Base-by-base conservation (phyloP, 345 rosid genomes). In the Syzygium aqueum region DNA sequence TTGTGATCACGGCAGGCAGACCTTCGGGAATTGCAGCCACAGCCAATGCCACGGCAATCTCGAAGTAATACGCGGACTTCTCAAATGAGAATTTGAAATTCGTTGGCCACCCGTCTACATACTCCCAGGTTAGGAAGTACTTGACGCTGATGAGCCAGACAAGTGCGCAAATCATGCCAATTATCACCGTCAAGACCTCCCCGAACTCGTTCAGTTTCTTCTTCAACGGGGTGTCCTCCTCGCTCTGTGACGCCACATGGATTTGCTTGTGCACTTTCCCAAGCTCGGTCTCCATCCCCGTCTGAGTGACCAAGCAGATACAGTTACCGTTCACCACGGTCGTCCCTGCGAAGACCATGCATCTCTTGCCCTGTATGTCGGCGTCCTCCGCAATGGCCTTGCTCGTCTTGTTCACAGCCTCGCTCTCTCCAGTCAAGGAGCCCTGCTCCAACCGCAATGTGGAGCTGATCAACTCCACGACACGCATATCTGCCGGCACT, bases 11-110 rank as follows among this genome's bases (percentile, higher is more conserved):
- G 3, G 97, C 95, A 25, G 97, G 97, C 85, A 95, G 86, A 12
- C 97, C 97, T 90, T 94, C 97, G 6, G 97, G 97, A 85, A 95
- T 94, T 0, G 97, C 97, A 77, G 96, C 97, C 89, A 95, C 97
- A 28, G 97, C 97, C 89, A 95, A 89, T 28, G 96, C 97, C 80
- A 95, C 96, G 7, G 95, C 97, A 77, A 95, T 94, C 92, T 95
- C 93, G 56, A 95, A 95, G 89, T 95, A 94, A 86, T 94, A 95
- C 0, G 97, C 91, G 87, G 95, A 95, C 91, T 94, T 95, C 93
- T 95, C 97, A 43, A 95, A 95, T 0, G 97, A 95, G 89, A 95
- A 94, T 85, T 87, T 91, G 83, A 95, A 94, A 85, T 93, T 95
- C 90, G 77, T 88, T 3, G 97, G 97, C 96, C 94, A 92, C 40